A percentile compares a stretch with the other conserved stretches of the same genome.
phyloP scores from a whole-genome alignment of 495 filamentous ascomycete genomes.

The Hyaloscypha finlandica region DNA sequence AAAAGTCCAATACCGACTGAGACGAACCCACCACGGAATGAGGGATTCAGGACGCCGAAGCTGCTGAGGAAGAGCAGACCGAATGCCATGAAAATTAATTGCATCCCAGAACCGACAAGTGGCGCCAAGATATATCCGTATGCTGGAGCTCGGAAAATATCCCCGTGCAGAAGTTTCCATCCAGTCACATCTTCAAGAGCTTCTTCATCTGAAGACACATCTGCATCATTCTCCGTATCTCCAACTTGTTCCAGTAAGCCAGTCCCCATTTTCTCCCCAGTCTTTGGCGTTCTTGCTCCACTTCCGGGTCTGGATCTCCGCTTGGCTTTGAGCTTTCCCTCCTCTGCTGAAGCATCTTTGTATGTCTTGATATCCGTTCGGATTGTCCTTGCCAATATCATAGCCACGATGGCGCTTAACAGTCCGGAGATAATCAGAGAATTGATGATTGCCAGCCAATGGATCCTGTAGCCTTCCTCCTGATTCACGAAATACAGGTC shows the following conservation, averaged over 20 bases:
- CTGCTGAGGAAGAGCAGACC: slow-evolving; percentile 79
- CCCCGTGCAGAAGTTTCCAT: slow-evolving; percentile 93
- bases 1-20: slow-evolving; percentile 86
- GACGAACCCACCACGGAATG: slow-evolving; percentile 89
- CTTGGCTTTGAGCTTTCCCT: slow-evolving; percentile 63
- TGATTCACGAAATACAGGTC: slow-evolving; percentile 93
- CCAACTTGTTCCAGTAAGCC: slow-evolving; percentile 66
- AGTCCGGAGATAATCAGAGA: slow-evolving; percentile 84
- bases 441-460: slow-evolving; percentile 93
- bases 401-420: slow-evolving; percentile 79
- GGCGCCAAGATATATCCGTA: slow-evolving; percentile 81
- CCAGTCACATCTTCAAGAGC: slow-evolving; percentile 81
- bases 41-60: slow-evolving; percentile 84
- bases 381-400: slow-evolving; percentile 83
- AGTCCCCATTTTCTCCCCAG: slow-evolving; percentile 52
- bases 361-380: slow-evolving; percentile 74
- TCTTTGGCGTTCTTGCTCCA: slow-evolving; percentile 48
- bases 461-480: slow-evolving; percentile 79
- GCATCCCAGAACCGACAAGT: slow-evolving; percentile 85
- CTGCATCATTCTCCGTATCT: slow-evolving; percentile 61
- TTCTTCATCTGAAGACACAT: slow-evolving; percentile 74
- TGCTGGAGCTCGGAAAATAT: slow-evolving; percentile 83
- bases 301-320: slow-evolving; percentile 40
- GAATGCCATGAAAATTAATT: slow-evolving; percentile 83
- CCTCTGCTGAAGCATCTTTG: slow-evolving; percentile 65